Evolutionary conservation across 768 basidiomycete genomes (phyloP).

Genomic region (Stropharia rugosoannulata): DNA sequence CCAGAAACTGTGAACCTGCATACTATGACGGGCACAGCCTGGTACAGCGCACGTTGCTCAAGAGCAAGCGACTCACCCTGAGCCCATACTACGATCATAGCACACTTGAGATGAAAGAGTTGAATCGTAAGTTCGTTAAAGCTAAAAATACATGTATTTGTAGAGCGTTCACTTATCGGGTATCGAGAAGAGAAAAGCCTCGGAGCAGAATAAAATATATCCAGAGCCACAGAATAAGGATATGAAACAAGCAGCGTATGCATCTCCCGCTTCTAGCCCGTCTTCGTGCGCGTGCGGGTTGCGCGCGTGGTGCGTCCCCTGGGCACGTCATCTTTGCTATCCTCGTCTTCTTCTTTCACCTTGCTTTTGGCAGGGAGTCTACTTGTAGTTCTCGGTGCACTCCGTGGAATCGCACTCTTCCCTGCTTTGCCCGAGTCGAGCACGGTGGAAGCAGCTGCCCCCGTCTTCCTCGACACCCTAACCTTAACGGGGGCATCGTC

Average conservation of each 20-base stretch:
- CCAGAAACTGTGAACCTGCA: too few species aligned
- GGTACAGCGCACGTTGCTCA: too few species aligned
- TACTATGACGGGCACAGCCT: too few species aligned
- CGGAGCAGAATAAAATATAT: neutral
- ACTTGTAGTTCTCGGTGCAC: slow-evolving; percentile 3
- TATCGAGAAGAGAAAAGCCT: neutral
- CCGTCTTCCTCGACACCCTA: slow-evolving; percentile 33
- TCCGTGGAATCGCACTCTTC: slow-evolving; percentile 1
- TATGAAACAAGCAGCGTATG: neutral
- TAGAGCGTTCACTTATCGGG: neutral
- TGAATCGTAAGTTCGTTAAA: too few species aligned
- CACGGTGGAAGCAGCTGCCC: slow-evolving; percentile 17
- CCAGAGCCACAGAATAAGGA: neutral
- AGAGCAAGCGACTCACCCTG: too few species aligned
- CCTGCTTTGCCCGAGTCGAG: slow-evolving; percentile 8
- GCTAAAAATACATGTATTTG: too few species aligned
- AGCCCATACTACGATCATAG: too few species aligned
- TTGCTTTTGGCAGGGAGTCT: slow-evolving; percentile 5
- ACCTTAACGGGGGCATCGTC: slow-evolving; percentile 32
- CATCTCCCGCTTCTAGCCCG: neutral
- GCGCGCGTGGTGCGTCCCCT: slow-evolving; percentile 11
- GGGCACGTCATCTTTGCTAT: neutral
- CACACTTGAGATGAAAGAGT: too few species aligned
- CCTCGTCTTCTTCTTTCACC: slow-evolving; percentile 3
- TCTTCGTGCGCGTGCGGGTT: slow-evolving; percentile 7